Conservation (phyloP, 208 protist genomes). For the Wallacemonas sp. region DNA sequence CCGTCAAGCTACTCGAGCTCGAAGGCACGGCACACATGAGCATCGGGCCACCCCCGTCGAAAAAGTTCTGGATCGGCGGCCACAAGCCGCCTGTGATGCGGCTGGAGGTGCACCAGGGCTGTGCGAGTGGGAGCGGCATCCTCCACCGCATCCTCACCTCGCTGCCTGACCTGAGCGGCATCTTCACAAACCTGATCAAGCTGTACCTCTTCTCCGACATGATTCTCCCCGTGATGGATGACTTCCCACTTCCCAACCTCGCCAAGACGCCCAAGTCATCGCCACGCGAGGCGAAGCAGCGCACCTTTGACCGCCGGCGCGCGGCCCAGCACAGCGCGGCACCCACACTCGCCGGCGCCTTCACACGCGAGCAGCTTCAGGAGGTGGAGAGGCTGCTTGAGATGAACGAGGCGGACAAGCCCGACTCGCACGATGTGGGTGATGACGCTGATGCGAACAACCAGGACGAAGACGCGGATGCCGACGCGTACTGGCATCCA, state of each 20-base stretch:
- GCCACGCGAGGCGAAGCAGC: slow-evolving; percentile 29
- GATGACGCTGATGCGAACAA: not conserved
- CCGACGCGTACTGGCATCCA: not conserved
- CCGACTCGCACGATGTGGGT: too few species aligned
- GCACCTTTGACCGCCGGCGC: slow-evolving; percentile 58
- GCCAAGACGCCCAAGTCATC: slow-evolving; percentile 50
- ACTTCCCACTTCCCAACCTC: slow-evolving; percentile 81
- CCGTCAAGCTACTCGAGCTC: slow-evolving; percentile 61
- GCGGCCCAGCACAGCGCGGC: slow-evolving; percentile 46
- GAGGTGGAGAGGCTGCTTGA: slow-evolving; percentile 2
- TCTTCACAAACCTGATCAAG: slow-evolving; percentile 69
- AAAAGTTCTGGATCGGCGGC: slow-evolving; percentile 82
- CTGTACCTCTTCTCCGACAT: slow-evolving; percentile 76
- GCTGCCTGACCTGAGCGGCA: slow-evolving; percentile 70
- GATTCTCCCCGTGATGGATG: slow-evolving; percentile 82
- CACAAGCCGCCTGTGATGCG: slow-evolving; percentile 60
- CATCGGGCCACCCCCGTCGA: slow-evolving; percentile 82
- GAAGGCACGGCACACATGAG: slow-evolving; percentile 69
- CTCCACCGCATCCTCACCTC: slow-evolving; percentile 78
- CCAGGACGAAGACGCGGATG: not conserved
- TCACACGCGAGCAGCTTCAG: slow-evolving; percentile 17
- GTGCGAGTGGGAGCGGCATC: slow-evolving; percentile 48
- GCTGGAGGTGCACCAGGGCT: slow-evolving; percentile 63
- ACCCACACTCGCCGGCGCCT: slow-evolving; percentile 11
- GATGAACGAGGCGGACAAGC: not conserved